A percentile compares a stretch with the other conserved stretches of the same genome.
phyloP scores from a whole-genome alignment of 1,284 basidiomycete genomes.

The Singerocomus inundabilis region DNA sequence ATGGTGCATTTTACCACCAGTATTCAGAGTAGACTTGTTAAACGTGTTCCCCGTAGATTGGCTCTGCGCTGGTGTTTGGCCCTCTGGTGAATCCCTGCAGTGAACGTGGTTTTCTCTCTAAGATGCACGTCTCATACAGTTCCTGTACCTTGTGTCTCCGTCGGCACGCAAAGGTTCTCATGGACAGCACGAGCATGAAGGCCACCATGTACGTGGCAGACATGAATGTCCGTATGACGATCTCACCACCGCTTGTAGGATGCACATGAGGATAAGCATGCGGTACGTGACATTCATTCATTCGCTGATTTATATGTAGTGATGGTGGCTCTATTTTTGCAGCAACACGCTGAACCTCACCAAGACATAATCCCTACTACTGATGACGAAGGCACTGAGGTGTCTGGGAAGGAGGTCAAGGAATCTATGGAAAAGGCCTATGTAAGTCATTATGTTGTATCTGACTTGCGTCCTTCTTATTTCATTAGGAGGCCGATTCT shows the following conservation, averaged over 20 bases:
- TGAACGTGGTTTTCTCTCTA: neutral
- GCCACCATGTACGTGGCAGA: slow-evolving; percentile 24
- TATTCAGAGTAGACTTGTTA: neutral
- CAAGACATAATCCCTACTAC: slow-evolving; percentile 14
- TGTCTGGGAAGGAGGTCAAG: slow-evolving; percentile 36
- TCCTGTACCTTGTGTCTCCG: slow-evolving; percentile 34
- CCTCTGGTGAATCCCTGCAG: slow-evolving; percentile 24
- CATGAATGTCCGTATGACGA: neutral
- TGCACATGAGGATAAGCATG: slow-evolving; percentile 7
- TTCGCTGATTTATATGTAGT: neutral
- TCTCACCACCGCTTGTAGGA: slow-evolving; percentile 21
- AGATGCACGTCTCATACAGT: slow-evolving; percentile 12
- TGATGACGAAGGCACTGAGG: slow-evolving; percentile 36
- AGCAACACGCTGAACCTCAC: slow-evolving; percentile 22
- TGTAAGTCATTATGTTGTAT: slow-evolving; percentile 26
- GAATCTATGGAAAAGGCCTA: slow-evolving; percentile 34
- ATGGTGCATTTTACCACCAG: slow-evolving; percentile 24
- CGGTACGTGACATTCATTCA: slow-evolving; percentile 11
- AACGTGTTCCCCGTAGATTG: slow-evolving; percentile 21
- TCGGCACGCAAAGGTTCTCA: slow-evolving; percentile 26
- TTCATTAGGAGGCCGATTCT: slow-evolving; percentile 30
- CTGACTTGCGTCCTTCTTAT: slow-evolving; percentile 4
- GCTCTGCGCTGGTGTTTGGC: slow-evolving; percentile 35
- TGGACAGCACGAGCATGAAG: slow-evolving; percentile 24
- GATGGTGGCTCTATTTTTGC: slow-evolving; percentile 9